Evolutionary conservation across 306 rosid species (phyloP), one percentile per base, ranked within the genome.

Genomic region (Sphenostylis stenocarpa): DNA sequence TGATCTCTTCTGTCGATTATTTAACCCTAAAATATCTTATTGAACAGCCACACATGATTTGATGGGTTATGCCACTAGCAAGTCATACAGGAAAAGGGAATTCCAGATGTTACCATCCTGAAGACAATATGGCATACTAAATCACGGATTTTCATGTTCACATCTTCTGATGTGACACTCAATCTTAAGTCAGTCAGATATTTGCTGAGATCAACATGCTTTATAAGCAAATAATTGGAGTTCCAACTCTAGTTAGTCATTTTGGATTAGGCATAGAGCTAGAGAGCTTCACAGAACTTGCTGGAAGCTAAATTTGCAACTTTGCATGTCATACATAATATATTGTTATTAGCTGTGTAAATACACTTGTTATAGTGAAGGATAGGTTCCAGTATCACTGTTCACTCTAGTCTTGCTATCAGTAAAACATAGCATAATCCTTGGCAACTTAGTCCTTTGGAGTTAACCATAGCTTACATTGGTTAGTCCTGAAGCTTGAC

Each of bases 181-280:
- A 17, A 29, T 33, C 17, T 45, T 5, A 45, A 23, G 15, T 75
- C 7, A 23, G 15, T 75, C 7, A 61, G 36, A 61, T 73, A 45
- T 14, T 33, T 5, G 49, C 48, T 44, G 63, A 61, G 65, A n/a
- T 12, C 28, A 56, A 58, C 57, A 28, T 73, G 49, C 60, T 73
- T 17, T 43, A 61, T 29, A 61, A 61, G 23, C 3, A 75, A 33
- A 61, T 44, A 47, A 19, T 60, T 5, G 48, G 33, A 58, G 44
- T 19, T 63, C 41, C 72, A 29, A 19, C 41, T 47, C 61, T 64
- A 8, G 24, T 23, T 49, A 31, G 72, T 48, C 73, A 36, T 76
- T 61, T 74, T 74, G 39, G 20, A 24, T 36, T 53, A 53, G 26
- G 67, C 44, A 52, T 51, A 44, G 56, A 12, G 70, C 61, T 45